Evolutionary conservation across 371 early-diverging fungal species (phyloP).

Genomic region (Mucor ambiguus): DNA sequence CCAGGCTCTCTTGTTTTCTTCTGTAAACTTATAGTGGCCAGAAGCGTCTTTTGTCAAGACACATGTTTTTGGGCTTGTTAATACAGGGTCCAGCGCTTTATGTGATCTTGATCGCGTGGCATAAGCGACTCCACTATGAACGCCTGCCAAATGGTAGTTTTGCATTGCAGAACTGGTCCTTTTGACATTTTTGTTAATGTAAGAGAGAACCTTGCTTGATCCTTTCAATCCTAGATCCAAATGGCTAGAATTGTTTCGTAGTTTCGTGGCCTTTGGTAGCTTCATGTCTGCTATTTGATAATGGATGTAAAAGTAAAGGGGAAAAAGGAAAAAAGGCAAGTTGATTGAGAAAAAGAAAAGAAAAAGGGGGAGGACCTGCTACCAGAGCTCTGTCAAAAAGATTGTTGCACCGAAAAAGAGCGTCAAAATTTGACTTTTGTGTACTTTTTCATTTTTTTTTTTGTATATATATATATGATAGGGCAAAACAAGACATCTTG

Average conservation of each 20-base stretch:
- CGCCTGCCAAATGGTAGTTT: neutral
- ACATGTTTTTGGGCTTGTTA: neutral
- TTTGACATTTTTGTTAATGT: neutral
- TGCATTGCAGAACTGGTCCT: neutral
- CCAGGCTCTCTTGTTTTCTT: constrained; percentile 10
- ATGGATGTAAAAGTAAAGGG: neutral
- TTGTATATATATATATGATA: too few species aligned
- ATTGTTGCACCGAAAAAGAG: neutral
- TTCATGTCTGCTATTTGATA: neutral
- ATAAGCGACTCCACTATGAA: neutral
- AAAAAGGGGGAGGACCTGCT: neutral
- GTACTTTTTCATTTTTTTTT: too few species aligned
- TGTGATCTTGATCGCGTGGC: neutral
- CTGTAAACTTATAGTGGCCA: neutral
- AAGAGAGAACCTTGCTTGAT: neutral
- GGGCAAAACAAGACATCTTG: too few species aligned
- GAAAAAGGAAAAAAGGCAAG: neutral
- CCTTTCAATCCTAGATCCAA: neutral
- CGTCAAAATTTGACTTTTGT: neutral
- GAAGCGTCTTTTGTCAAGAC: neutral
- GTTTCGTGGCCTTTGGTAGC: neutral
- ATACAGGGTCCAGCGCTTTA: neutral
- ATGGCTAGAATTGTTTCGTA: neutral
- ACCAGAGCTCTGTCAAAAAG: neutral
- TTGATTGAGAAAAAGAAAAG: neutral